Evolutionary conservation across 2,329 filamentous ascomycete genomes (phyloP), one percentile per base, ranked within the genome.

Genomic region (Colletotrichum phormii): DNA sequence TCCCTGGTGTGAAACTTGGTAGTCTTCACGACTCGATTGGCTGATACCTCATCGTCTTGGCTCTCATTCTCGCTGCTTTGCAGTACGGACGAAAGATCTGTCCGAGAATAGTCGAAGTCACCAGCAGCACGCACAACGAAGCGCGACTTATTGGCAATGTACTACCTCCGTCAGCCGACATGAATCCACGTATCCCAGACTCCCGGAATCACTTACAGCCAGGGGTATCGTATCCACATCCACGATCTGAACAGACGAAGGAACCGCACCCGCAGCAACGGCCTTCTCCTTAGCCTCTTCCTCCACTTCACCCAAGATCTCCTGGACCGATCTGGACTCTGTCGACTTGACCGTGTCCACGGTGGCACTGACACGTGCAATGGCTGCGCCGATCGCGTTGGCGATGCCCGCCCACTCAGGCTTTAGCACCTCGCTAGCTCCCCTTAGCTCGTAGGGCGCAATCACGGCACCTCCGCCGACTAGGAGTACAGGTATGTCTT

Each of bases 361-460:
- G 0, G 87, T 84, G 2, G 87, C 86, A 72, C 87, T 90, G 4
- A 92, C 89, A 59, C 88, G 82, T 3, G 90, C 89, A 72, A 89
- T 90, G 0, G 90, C 90, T 11, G 90, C 90, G 3, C 90, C 90
- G 18, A 92, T 89, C 0, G 90, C 90, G 76, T 92, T 92, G 15
- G 90, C 90, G 1, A 92, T 88, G 5, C 85, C 86, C 1, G 88
- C 87, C 83, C 85, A 90, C 54, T 85, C 80, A 0, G 89, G 89
- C 75, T 88, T 89, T 55, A 90, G 80, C 1, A 91, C 88, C 37
- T 81, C 83, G 75, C 87, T 89, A 13, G 89, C 89, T 1, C 90
- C 89, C 31, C 82, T 80, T 1, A 92, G 81, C 24, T 84, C 78
- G 53, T 88, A 82, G 0, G 89, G 89, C 0, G 88, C 87, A 63